Evolutionary conservation across 2,329 filamentous ascomycete genomes (phyloP).

Genomic region (Alternaria alternata): DNA sequence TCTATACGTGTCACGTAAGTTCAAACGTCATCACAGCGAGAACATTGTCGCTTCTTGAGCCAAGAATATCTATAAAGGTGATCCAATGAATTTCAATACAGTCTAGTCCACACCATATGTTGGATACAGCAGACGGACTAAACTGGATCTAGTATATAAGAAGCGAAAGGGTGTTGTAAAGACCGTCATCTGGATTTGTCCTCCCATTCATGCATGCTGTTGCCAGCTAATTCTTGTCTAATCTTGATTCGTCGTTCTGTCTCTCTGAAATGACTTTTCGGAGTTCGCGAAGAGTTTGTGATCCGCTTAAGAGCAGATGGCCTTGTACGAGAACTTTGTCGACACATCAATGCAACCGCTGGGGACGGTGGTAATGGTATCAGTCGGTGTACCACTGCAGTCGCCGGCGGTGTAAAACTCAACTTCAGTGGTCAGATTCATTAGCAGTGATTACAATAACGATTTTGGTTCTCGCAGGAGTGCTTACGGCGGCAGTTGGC

Average conservation of each 20-base stretch:
- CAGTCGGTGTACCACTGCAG: constrained; percentile 1
- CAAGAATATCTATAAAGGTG: neutral
- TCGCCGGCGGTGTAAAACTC: constrained; percentile 2
- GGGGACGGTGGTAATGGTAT: constrained; percentile 5
- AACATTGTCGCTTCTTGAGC: neutral
- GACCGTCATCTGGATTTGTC: neutral
- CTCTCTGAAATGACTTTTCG: neutral
- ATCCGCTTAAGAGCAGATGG: constrained; percentile 4
- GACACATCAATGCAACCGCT: constrained; percentile 13
- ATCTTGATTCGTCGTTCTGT: neutral
- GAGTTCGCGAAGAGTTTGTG: neutral
- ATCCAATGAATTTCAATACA: neutral
- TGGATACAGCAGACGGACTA: neutral
- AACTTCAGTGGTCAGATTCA: neutral
- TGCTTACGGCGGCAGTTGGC: constrained; percentile 11
- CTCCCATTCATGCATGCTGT: neutral
- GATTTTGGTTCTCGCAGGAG: neutral
- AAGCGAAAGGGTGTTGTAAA: neutral
- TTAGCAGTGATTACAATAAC: neutral
- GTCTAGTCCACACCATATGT: neutral
- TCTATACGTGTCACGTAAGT: neutral
- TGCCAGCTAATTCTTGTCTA: neutral
- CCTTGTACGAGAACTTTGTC: constrained; percentile 6
- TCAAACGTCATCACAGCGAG: neutral
- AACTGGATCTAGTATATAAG: neutral